Evolutionary conservation across 2,329 filamentous ascomycete species (phyloP).

Genomic region (Sporothrix schenckii): DNA sequence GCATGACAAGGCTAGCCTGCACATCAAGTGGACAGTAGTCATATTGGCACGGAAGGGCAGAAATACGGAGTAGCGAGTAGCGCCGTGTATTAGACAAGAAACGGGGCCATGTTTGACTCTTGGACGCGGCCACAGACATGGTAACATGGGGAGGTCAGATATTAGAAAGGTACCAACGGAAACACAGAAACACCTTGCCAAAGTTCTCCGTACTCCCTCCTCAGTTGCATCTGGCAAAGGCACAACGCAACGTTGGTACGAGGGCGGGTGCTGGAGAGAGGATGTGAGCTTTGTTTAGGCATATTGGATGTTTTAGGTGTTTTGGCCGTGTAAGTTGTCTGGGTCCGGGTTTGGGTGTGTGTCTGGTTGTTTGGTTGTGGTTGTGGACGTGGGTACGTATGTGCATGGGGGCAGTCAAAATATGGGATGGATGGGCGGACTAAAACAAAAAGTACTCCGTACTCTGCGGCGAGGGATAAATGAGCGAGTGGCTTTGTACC

Average conservation of each 20-base stretch:
- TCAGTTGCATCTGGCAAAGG: conserved; percentile 13
- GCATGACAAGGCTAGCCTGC: conserved; percentile 33
- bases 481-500: background rate
- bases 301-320: background rate
- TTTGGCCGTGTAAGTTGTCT: background rate
- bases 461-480: background rate
- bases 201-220: background rate
- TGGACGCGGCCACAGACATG: conserved; percentile 33
- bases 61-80: conserved; percentile 30
- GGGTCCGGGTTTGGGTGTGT: background rate
- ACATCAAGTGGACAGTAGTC: conserved; percentile 27
- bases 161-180: conserved; percentile 29
- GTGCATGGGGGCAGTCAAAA: background rate
- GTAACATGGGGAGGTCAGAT: conserved; percentile 37
- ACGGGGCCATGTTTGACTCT: conserved; percentile 42
- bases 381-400: background rate
- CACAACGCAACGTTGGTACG: background rate
- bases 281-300: conserved; percentile 12
- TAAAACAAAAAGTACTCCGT: conserved; percentile 19
- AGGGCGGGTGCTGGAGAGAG: background rate
- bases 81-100: conserved; percentile 33
- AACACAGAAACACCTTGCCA: conserved; percentile 10
- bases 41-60: conserved; percentile 42
- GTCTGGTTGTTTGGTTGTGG: conserved; percentile 14
- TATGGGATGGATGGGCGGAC: conserved; percentile 20